Evolutionary conservation across 139 green algal species (phyloP), one percentile per base, ranked within the genome.

Genomic region (Chlorella sorokiniana): DNA sequence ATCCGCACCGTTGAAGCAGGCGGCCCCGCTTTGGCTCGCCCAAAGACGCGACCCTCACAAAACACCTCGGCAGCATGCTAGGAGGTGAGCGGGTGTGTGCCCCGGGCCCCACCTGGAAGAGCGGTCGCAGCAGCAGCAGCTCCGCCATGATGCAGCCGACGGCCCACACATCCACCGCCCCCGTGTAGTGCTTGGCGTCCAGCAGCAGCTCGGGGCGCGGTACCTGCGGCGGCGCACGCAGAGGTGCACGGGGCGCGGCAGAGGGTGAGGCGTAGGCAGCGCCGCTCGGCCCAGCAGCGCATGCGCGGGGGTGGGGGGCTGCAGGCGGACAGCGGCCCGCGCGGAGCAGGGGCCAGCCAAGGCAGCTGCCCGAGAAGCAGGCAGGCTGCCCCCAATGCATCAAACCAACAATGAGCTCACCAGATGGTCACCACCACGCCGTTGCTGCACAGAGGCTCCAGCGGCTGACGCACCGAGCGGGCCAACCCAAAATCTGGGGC

Each of bases 371-470:
- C 48, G 48, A 56, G 48, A 11, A 56, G 48, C 48, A 56, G 11
- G 48, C 48, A 56, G 48, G 16, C 48, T n/a, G 48, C 48, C 48
- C 11, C 16, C 40, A 75, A 2, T 23, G 0, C 4, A 4, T 23
- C 4, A 44, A 48, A 20, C 35, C 35, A 45, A 42, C 1, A 4
- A 51, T 33, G 3, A 1, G 4, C 73, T 69, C 73, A 79, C 93
- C 93, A 96, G 69, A 95, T 94, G 38, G 93, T 96, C 5, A 95
- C 93, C 35, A 96, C 93, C 33, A 94, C 90, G 5, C 92, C 91
- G 48, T 94, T 96, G 76, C 95, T 91, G 2, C 51, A 82, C 59
- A 96, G 86, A 0, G 92, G 88, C 54, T 90, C 79, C 42, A 90
- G 78, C 9, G 88, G 91, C 29, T 86, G 73, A 69, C 87, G 83